phyloP scores from a whole-genome alignment of 108 stramenopile genomes.

The Stephanodiscus triporus region DNA sequence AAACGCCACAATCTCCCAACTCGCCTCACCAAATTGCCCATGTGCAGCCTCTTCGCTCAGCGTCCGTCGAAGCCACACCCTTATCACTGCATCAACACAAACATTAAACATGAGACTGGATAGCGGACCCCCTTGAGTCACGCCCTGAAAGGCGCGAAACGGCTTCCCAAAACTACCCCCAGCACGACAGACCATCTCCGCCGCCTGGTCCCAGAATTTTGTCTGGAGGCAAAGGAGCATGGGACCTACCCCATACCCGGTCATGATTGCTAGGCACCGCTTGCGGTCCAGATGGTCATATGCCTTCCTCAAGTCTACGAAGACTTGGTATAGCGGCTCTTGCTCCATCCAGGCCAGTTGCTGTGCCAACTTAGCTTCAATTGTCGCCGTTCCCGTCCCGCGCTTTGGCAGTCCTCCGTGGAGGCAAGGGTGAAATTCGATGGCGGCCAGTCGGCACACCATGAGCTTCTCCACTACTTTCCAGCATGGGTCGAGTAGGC shows the following conservation, averaged over 20 bases:
- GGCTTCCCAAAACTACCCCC: conserved; percentile 18
- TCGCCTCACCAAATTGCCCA: neutral
- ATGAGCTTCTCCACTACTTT: neutral
- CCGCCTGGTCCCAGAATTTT: conserved; percentile 5
- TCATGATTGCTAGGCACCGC: conserved; percentile 16
- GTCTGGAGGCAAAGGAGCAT: conserved; percentile 5
- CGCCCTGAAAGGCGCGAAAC: conserved; percentile 11
- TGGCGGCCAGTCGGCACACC: neutral
- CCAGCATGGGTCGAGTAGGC: conserved; percentile 4
- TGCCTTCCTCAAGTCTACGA: conserved; percentile 27
- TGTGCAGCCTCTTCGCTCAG: neutral
- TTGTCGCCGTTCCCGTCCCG: conserved; percentile 27
- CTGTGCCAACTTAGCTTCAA: conserved; percentile 25
- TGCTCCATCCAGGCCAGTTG: conserved; percentile 11
- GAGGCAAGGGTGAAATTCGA: conserved; percentile 15
- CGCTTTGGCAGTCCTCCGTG: conserved; percentile 8
- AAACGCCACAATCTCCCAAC: conserved; percentile 2
- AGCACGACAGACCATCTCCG: neutral
- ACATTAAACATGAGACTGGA: conserved; percentile 27
- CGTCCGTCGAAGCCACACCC: conserved; percentile 3
- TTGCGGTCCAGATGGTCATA: conserved; percentile 22
- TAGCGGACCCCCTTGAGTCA: conserved; percentile 25
- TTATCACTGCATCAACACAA: conserved; percentile 18
- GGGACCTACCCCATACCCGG: conserved; percentile 22
- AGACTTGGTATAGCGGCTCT: conserved; percentile 16